Evolutionary conservation across 768 basidiomycete species (phyloP).

Genomic region (Leccinum incarnatum): DNA sequence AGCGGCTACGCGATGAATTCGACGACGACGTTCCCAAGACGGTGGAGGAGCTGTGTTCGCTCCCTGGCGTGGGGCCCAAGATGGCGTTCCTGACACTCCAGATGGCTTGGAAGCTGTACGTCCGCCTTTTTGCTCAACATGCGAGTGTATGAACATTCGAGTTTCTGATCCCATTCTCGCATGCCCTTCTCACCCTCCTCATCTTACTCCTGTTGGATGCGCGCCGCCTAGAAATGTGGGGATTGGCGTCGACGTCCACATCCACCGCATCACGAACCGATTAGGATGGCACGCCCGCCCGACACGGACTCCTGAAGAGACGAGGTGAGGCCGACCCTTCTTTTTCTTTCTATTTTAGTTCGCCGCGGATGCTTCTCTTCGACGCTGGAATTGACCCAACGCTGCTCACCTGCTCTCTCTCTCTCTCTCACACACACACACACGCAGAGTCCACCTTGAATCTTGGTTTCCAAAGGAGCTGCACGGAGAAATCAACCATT

Average conservation of each 20-base stretch:
- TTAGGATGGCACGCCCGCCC: slow-evolving; percentile 87
- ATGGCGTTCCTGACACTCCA: slow-evolving; percentile 90
- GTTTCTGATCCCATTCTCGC: no score
- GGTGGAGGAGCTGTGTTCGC: slow-evolving; percentile 79
- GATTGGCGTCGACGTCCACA: slow-evolving; percentile 95
- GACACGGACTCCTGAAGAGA: slow-evolving; percentile 86
- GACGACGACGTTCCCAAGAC: slow-evolving; percentile 86
- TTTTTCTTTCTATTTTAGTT: no score
- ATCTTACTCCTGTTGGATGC: no score
- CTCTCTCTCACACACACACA: no score
- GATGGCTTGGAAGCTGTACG: slow-evolving; percentile 80
- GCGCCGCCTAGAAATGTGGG: slow-evolving; percentile 61
- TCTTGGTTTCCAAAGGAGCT: slow-evolving; percentile 80
- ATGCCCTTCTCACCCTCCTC: no score
- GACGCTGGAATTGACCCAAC: no score
- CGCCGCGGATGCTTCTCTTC: no score
- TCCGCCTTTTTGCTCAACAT: neutral
- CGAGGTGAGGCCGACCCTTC: slow-evolving; percentile 47
- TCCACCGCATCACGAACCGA: slow-evolving; percentile 91
- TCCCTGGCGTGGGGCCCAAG: slow-evolving; percentile 93
- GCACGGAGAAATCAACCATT: slow-evolving; percentile 71
- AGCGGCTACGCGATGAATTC: slow-evolving; percentile 65
- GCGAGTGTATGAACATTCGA: neutral
- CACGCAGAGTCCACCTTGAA: slow-evolving; percentile 59
- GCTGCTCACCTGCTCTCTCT: no score